phyloP scores from a whole-genome alignment of 148 eudicot species.

The Mesembryanthemum crystallinum region DNA sequence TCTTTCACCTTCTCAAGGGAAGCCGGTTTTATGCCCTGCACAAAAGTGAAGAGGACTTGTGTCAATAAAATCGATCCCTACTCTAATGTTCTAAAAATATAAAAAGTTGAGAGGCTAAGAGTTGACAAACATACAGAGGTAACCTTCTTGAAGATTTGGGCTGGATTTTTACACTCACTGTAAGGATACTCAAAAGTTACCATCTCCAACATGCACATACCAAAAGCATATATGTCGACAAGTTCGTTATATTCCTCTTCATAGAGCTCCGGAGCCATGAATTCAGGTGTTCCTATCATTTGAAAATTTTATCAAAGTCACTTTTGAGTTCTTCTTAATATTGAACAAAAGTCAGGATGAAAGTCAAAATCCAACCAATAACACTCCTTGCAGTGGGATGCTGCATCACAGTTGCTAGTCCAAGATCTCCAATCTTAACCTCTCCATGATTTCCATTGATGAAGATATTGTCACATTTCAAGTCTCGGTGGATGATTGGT shows the following conservation, averaged over 20 bases:
- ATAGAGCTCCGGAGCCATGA: conserved; percentile 95
- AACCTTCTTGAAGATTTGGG: conserved; percentile 85
- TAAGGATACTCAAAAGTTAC: conserved; percentile 85
- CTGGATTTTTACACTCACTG: conserved; percentile 79
- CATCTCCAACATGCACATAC: conserved; percentile 94
- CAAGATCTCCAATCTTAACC: conserved; percentile 89
- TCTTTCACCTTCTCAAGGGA: conserved; percentile 62
- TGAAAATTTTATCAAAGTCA: conserved; percentile 14
- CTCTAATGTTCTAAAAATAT: neutral
- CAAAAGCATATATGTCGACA: conserved; percentile 86
- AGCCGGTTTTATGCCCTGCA: conserved; percentile 84
- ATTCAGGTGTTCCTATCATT: conserved; percentile 73
- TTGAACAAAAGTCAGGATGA: neutral
- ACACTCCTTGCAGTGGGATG: conserved; percentile 76
- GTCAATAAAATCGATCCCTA: neutral
- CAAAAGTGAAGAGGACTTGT: neutral
- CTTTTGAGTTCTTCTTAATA: conserved; percentile 1
- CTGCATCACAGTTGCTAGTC: conserved; percentile 78
- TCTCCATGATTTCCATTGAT: conserved; percentile 88
- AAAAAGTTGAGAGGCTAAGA: neutral
- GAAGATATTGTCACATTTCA: conserved; percentile 90
- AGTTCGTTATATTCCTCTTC: conserved; percentile 88
- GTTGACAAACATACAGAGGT: conserved; percentile 48
- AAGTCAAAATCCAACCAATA: conserved; percentile 48
- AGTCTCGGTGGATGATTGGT: conserved; percentile 73